Evolutionary conservation across 176 grass and related monocot genomes (phyloP).

Genomic region (Cenchrus fungigraminus): DNA sequence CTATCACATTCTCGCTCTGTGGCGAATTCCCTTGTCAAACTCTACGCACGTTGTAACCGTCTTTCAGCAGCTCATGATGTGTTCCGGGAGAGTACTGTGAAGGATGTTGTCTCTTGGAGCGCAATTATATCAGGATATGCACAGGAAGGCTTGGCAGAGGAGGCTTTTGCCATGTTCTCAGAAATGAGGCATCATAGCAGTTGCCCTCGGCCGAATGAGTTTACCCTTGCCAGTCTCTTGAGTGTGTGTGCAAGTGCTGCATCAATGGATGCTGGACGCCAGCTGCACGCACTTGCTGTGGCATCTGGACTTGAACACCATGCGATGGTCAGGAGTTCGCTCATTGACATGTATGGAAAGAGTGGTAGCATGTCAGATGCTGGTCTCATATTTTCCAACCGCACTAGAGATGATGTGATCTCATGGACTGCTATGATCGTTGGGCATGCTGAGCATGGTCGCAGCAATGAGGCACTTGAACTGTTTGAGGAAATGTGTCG

Average conservation of each 20-base stretch:
- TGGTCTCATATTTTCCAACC: conserved; percentile 31
- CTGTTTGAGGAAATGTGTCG: conserved; percentile 59
- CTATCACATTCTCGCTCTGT: conserved; percentile 46
- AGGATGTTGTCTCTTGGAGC: conserved; percentile 75
- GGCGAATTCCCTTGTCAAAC: conserved; percentile 63
- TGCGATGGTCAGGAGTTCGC: conserved; percentile 52
- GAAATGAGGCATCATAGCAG: conserved; percentile 50
- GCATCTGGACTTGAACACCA: conserved; percentile 42
- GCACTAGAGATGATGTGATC: conserved; percentile 49
- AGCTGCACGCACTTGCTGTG: conserved; percentile 56
- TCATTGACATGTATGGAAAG: conserved; percentile 70
- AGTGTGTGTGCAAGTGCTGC: conserved; percentile 48
- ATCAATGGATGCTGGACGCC: conserved; percentile 43
- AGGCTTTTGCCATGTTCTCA: conserved; percentile 54
- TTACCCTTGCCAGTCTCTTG: conserved; percentile 64
- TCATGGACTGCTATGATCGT: conserved; percentile 65
- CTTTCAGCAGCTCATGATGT: conserved; percentile 45
- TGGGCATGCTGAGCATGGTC: conserved; percentile 61
- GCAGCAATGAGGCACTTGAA: conserved; percentile 45
- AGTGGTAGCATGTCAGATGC: conserved; percentile 62
- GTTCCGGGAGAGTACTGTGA: conserved; percentile 50
- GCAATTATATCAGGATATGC: conserved; percentile 64
- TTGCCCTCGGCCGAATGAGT: conserved; percentile 58
- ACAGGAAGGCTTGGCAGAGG: conserved; percentile 42
- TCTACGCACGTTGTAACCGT: conserved; percentile 44